phyloP scores from a whole-genome alignment of 2,329 filamentous ascomycete species.

The Colletotrichum lini region DNA sequence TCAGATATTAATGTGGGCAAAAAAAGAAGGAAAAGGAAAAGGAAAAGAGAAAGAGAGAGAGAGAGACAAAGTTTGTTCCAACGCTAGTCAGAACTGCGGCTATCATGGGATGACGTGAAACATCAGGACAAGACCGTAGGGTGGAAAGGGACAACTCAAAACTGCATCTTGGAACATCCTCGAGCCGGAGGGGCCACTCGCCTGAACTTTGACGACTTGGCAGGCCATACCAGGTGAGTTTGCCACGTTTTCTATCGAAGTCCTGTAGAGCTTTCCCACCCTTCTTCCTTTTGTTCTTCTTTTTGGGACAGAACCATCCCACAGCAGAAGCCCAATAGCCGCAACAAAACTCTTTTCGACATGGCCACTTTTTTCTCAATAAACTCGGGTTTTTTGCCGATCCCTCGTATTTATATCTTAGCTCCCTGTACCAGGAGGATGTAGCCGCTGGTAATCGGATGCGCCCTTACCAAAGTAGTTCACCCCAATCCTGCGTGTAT shows the following conservation, averaged over 20 bases:
- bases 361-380: background rate
- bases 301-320: background rate
- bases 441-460: background rate
- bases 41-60: background rate
- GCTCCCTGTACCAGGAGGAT: background rate
- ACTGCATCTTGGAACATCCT: background rate
- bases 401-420: background rate
- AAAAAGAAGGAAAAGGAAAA: background rate
- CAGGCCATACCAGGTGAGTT: background rate
- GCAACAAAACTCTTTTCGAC: background rate
- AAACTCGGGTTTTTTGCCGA: background rate
- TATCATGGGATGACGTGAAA: constrained; percentile 15
- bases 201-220: constrained; percentile 14
- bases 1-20: background rate
- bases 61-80: background rate
- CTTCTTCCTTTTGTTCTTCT: no score
- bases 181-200: background rate
- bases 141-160: background rate
- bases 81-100: background rate
- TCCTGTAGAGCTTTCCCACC: background rate
- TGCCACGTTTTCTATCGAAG: constrained; percentile 3
- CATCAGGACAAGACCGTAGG: background rate
- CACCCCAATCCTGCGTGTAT: background rate
- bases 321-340: background rate
- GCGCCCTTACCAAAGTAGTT: background rate